Percentiles rank a stretch among this genome's conserved stretches.
Evolutionary conservation across 768 basidiomycete genomes (phyloP).

Genomic region (Chalciporus sphaerocephalus): DNA sequence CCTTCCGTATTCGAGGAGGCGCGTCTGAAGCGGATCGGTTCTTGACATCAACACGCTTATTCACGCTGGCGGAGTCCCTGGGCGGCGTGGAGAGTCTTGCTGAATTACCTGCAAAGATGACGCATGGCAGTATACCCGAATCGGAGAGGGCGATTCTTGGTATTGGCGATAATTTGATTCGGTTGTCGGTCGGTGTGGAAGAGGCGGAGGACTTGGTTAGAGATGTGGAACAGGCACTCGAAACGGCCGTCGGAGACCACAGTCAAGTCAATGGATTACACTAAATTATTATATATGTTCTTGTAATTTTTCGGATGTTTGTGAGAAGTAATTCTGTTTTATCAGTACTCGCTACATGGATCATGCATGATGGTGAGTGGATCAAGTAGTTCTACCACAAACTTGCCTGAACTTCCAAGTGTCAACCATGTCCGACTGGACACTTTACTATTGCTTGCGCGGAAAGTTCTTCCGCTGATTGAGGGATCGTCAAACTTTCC

Average conservation of each 20-base stretch:
- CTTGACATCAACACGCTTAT: conserved; percentile 59
- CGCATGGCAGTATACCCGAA: conserved; percentile 72
- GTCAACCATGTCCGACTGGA: too few species aligned
- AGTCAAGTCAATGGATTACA: neutral
- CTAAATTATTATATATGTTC: neutral
- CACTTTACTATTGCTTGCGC: too few species aligned
- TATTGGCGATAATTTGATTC: conserved; percentile 70
- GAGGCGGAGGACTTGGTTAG: conserved; percentile 74
- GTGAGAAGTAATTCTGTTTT: too few species aligned
- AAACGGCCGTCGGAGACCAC: conserved; percentile 11
- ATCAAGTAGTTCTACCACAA: too few species aligned
- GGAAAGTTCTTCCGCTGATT: too few species aligned
- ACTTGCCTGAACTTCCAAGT: too few species aligned
- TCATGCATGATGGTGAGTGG: too few species aligned
- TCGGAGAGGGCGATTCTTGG: conserved; percentile 66
- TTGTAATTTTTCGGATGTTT: too few species aligned
- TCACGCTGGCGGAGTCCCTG: conserved; percentile 81
- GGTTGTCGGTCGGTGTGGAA: conserved; percentile 86
- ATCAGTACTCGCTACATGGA: too few species aligned
- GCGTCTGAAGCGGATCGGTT: conserved; percentile 58
- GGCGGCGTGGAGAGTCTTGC: conserved; percentile 92
- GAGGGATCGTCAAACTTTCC: too few species aligned
- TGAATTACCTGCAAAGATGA: conserved; percentile 86
- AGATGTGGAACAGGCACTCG: conserved; percentile 27
- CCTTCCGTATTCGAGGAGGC: conserved; percentile 58